A percentile compares a stretch with the other conserved stretches of the same genome.
These are phyloP conservation scores for Talaromyces sp. DNA, from an alignment of 2,329 filamentous ascomycete species.

Conservation along the genomic window DNA sequence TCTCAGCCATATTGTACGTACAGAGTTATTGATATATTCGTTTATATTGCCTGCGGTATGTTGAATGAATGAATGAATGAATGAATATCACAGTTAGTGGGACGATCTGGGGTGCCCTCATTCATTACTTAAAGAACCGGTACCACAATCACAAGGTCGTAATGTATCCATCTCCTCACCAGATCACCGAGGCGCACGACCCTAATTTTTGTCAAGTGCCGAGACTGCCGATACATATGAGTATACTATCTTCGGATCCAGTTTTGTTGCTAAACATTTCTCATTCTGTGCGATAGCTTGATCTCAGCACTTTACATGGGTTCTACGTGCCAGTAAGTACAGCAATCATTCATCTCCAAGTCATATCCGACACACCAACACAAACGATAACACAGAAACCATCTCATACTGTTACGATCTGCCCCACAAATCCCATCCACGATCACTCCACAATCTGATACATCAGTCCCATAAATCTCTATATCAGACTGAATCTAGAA, in stretches of 20 bases:
- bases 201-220: background rate
- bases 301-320: background rate
- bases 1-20: constrained; percentile 27
- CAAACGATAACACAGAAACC: background rate
- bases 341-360: background rate
- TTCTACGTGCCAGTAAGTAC: background rate
- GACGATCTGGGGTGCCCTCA: background rate
- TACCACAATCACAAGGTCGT: background rate
- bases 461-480: background rate
- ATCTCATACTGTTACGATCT: background rate
- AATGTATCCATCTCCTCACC: background rate
- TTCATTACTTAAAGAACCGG: background rate
- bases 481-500: background rate
- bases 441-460: background rate
- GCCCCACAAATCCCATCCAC: background rate
- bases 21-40: background rate
- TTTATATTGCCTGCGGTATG: background rate
- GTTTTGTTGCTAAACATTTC: background rate
- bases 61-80: background rate
- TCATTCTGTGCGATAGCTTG: background rate
- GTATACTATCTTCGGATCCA: background rate
- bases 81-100: background rate
- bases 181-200: background rate
- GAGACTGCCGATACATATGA: background rate
- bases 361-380: background rate